Conservation (phyloP, 129 eudicot genomes). For the Pulicaria dysenterica region DNA sequence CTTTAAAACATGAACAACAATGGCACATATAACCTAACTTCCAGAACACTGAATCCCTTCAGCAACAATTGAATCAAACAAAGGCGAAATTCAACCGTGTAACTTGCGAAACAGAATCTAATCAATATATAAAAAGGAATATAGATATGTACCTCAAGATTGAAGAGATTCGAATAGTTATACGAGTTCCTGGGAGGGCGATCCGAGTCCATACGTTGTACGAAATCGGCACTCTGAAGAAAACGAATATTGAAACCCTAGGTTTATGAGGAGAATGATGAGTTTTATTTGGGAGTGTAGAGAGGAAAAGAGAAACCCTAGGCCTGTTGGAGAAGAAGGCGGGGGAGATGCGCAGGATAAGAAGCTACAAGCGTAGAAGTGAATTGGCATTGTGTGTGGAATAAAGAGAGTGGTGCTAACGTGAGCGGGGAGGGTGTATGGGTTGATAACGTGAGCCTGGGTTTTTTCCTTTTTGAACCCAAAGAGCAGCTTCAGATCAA, state of each 20-base stretch:
- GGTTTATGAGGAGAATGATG: slow-evolving; percentile 10
- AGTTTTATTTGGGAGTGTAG: slow-evolving; percentile 3
- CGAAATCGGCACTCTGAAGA: slow-evolving; percentile 22
- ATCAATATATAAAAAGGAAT: not conserved
- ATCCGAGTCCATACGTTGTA: slow-evolving; percentile 58
- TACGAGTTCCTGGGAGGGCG: slow-evolving; percentile 42
- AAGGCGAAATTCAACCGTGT: not conserved
- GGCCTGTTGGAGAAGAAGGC: slow-evolving; percentile 50
- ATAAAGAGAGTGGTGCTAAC: slow-evolving; percentile 35
- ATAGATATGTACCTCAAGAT: slow-evolving; percentile 71
- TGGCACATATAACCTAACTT: slow-evolving; percentile 20
- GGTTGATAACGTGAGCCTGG: slow-evolving; percentile 39
- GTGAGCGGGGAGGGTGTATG: slow-evolving; percentile 31
- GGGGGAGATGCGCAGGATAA: slow-evolving; percentile 43
- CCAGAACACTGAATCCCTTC: slow-evolving; percentile 14
- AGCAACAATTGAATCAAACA: slow-evolving; percentile 15
- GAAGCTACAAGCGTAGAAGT: slow-evolving; percentile 29
- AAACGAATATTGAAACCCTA: slow-evolving; percentile 12
- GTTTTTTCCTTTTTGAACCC: slow-evolving; percentile 20
- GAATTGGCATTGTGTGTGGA: slow-evolving; percentile 29
- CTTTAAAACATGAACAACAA: not conserved
- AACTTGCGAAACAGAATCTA: slow-evolving; percentile 14
- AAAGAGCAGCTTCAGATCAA: slow-evolving; percentile 25
- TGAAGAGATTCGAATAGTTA: slow-evolving; percentile 80
- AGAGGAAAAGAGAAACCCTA: slow-evolving; percentile 41